Percentiles rank a stretch among this genome's conserved stretches.
Evolutionary conservation across 1,284 basidiomycete species (phyloP).

Genomic region (Ceratorhiza oryzae-sativae): DNA sequence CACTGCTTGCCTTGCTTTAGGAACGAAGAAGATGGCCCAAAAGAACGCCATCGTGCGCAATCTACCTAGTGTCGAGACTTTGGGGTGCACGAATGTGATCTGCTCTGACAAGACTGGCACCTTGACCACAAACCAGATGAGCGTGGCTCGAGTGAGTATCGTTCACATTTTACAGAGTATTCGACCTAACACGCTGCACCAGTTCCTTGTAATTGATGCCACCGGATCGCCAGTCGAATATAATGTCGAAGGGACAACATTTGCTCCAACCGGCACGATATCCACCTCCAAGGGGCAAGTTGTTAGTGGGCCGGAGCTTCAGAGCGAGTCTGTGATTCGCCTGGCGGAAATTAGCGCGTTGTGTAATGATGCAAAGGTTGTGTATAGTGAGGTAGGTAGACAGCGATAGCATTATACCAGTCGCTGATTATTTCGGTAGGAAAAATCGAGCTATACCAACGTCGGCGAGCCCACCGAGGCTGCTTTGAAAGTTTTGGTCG

Average conservation of each 20-base stretch:
- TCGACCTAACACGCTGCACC: slow-evolving; percentile 3
- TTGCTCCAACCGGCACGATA: slow-evolving; percentile 81
- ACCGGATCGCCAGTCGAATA: slow-evolving; percentile 69
- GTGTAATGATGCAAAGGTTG: slow-evolving; percentile 91
- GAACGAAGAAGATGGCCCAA: slow-evolving; percentile 98
- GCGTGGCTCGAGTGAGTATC: slow-evolving; percentile 75
- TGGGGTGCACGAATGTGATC: slow-evolving; percentile 95
- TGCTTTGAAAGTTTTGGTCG: slow-evolving; percentile 89
- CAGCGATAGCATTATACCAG: not conserved
- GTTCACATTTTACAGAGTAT: slow-evolving; percentile 30
- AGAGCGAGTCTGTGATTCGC: slow-evolving; percentile 76
- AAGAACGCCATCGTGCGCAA: slow-evolving; percentile 96
- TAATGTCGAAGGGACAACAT: slow-evolving; percentile 87
- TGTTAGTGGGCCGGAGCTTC: slow-evolving; percentile 57
- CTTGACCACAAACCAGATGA: slow-evolving; percentile 96
- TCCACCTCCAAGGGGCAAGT: slow-evolving; percentile 63
- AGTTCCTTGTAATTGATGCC: slow-evolving; percentile 79
- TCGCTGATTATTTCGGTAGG: slow-evolving; percentile 55
- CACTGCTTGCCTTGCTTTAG: slow-evolving; percentile 93
- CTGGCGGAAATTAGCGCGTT: slow-evolving; percentile 89
- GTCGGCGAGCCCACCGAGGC: slow-evolving; percentile 98
- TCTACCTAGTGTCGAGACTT: slow-evolving; percentile 93
- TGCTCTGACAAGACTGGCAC: slow-evolving; percentile 98
- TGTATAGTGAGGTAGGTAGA: slow-evolving; percentile 74
- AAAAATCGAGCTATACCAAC: slow-evolving; percentile 80